phyloP scores from a whole-genome alignment of 1,139 yeast species.

The Lodderomyces theae region DNA sequence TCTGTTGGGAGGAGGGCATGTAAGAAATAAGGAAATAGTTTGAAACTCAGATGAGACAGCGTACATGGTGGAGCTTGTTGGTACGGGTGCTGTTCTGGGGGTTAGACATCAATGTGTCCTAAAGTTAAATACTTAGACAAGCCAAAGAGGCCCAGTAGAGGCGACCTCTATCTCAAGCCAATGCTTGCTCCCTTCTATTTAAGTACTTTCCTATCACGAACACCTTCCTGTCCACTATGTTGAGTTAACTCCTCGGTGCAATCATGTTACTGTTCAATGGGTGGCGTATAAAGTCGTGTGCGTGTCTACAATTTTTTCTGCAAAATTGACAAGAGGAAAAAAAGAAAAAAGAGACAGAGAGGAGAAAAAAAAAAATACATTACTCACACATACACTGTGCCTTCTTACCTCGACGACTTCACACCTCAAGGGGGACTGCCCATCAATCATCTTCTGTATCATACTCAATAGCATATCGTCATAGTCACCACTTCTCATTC shows the following conservation, averaged over 20 bases:
- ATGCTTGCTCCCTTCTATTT: no score
- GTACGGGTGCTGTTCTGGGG: no score
- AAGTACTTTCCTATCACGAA: no score
- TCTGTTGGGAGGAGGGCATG: background rate
- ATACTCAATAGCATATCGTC: constrained; percentile 1
- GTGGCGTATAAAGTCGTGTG: background rate
- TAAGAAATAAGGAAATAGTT: background rate
- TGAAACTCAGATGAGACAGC: no score
- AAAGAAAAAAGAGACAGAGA: background rate
- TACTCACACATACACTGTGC: background rate
- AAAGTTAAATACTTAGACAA: no score
- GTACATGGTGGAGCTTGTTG: no score
- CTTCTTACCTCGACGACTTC: constrained; percentile 2
- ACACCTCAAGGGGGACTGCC: constrained; percentile 1
- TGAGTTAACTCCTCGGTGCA: no score
- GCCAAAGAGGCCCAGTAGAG: no score
- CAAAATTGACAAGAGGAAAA: background rate
- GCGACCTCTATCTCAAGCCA: no score
- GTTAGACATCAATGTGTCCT: no score
- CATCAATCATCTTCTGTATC: constrained; percentile 1
- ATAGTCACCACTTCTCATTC: background rate
- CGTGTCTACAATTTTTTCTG: background rate
- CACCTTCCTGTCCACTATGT: no score
- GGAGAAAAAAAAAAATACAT: background rate
- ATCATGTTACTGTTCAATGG: no score